These are phyloP conservation scores for Aspergillaceae sp. DNA, from an alignment of 2,329 filamentous ascomycete species.

Conservation along the genomic window DNA sequence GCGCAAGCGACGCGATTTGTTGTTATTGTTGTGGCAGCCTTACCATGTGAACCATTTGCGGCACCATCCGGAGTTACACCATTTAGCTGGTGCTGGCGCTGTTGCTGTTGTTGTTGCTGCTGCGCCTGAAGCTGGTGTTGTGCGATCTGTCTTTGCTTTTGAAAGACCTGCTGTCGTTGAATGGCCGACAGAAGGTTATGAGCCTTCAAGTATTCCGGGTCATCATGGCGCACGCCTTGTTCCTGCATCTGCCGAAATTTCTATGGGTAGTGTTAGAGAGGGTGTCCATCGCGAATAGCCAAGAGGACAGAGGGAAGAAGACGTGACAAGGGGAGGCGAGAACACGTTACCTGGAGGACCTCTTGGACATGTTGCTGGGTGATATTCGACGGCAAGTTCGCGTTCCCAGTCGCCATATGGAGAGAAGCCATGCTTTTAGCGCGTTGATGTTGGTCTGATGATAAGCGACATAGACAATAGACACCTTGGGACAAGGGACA, in stretches of 20 bases:
- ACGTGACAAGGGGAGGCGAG: neutral
- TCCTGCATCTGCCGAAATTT: constrained; percentile 86
- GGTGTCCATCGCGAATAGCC: neutral
- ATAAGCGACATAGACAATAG: constrained; percentile 17
- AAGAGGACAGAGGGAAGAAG: neutral
- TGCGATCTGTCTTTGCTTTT: constrained; percentile 43
- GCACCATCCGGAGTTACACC: constrained; percentile 22
- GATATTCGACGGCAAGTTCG: constrained; percentile 56
- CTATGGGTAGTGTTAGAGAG: constrained; percentile 44
- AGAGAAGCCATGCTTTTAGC: constrained; percentile 64
- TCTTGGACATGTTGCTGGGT: constrained; percentile 72
- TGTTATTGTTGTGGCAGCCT: constrained; percentile 5
- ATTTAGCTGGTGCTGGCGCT: constrained; percentile 42
- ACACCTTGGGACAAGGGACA: constrained; percentile 6
- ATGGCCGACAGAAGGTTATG: constrained; percentile 66
- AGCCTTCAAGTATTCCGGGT: constrained; percentile 80
- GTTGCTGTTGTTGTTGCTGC: constrained; percentile 21
- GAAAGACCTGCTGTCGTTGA: constrained; percentile 54
- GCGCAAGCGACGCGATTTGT: neutral
- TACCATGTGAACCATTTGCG: constrained; percentile 38
- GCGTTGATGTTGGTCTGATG: constrained; percentile 19
- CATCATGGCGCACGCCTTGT: constrained; percentile 66
- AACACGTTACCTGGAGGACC: constrained; percentile 44
- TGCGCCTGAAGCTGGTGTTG: constrained; percentile 33
- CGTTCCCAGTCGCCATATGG: constrained; percentile 59